phyloP scores from a whole-genome alignment of 257 asterid genomes.

The Plantago major region DNA sequence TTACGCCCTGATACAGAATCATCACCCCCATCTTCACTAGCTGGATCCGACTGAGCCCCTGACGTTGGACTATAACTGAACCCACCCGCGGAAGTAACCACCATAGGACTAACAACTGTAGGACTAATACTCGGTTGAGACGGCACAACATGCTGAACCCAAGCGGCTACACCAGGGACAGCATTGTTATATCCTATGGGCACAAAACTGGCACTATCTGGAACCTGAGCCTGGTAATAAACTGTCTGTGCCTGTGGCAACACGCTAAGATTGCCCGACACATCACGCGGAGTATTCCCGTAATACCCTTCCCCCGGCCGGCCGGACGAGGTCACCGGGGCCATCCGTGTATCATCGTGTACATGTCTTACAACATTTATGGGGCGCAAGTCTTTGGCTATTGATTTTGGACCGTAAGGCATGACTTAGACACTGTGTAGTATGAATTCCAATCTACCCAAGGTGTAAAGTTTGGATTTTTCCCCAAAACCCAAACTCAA shows the following conservation, averaged over 20 bases:
- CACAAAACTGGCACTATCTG: conserved; percentile 42
- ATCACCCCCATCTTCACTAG: conserved; percentile 67
- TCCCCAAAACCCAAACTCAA: conserved; percentile 16
- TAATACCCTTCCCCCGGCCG: conserved; percentile 66
- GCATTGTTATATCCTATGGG: conserved; percentile 53
- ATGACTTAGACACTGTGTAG: conserved; percentile 25
- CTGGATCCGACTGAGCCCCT: conserved; percentile 42
- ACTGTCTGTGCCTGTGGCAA: conserved; percentile 32
- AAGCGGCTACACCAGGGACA: conserved; percentile 43
- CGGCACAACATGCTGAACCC: conserved; percentile 64
- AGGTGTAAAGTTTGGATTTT: conserved; percentile 17
- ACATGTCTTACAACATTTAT: conserved; percentile 47
- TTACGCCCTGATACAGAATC: conserved; percentile 66
- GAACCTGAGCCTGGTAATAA: conserved; percentile 48
- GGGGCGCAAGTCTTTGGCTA: conserved; percentile 75
- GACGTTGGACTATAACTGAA: conserved; percentile 23
- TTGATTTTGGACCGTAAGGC: conserved; percentile 79
- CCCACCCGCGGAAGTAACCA: conserved; percentile 37
- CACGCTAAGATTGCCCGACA: conserved; percentile 41
- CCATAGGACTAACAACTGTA: conserved; percentile 24
- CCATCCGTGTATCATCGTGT: conserved; percentile 66
- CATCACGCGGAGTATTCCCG: conserved; percentile 39
- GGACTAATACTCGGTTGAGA: conserved; percentile 25
- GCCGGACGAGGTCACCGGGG: conserved; percentile 48
- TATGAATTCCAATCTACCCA: neutral